A percentile compares a stretch with the other conserved stretches of the same genome.
Evolutionary conservation across 176 grass and related monocot genomes (phyloP).

Genomic region (Carex scoparia): DNA sequence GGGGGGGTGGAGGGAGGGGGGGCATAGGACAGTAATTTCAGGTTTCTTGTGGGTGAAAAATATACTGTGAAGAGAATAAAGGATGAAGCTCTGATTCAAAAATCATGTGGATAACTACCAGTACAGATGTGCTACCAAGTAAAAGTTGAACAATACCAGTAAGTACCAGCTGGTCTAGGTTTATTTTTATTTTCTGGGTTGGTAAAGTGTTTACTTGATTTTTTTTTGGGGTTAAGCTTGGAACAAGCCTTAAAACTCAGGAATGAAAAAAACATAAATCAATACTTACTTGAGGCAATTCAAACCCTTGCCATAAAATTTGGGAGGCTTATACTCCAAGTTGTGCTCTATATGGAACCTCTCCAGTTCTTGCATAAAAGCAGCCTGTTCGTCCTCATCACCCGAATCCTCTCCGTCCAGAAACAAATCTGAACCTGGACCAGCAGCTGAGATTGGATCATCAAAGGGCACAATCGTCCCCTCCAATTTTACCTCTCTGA

Average conservation of each 20-base stretch:
- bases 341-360: constrained; percentile 68
- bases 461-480: constrained; percentile 9
- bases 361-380: constrained; percentile 91
- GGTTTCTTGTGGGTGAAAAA: neutral
- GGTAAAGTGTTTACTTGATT: neutral
- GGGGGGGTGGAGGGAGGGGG: neutral
- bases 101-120: neutral
- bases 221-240: neutral
- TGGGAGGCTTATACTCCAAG: constrained; percentile 95
- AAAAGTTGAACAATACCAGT: neutral
- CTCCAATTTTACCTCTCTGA: constrained; percentile 14
- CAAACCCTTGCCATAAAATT: constrained; percentile 94
- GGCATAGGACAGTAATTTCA: neutral
- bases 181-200: neutral
- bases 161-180: neutral
- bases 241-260: neutral
- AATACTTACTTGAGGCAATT: constrained; percentile 93
- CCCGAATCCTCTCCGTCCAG: constrained; percentile 88
- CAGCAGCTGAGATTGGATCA: constrained; percentile 43
- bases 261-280: neutral
- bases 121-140: neutral
- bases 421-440: constrained; percentile 43
- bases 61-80: neutral
- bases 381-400: constrained; percentile 79
- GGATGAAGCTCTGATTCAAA: neutral